Conservation (phyloP, 371 early-diverging fungal species). For the Mucor piriformis region DNA sequence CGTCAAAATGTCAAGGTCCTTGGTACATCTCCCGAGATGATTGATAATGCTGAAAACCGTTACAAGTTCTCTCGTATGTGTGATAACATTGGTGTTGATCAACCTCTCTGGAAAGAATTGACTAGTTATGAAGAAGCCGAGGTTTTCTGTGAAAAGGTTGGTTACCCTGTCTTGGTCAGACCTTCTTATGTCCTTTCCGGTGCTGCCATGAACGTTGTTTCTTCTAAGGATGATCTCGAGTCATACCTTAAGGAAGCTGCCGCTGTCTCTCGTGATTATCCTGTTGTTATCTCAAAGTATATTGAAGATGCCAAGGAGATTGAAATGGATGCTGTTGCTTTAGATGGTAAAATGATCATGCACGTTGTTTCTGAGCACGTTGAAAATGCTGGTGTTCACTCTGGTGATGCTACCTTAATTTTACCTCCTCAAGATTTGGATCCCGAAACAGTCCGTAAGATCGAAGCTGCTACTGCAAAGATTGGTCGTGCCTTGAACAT, state of each 20-base stretch:
- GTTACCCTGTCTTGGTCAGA: conserved; percentile 92
- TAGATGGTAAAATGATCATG: conserved; percentile 84
- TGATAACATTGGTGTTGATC: conserved; percentile 93
- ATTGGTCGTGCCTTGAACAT: conserved; percentile 90
- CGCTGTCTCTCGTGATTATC: conserved; percentile 86
- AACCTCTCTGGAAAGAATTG: conserved; percentile 93
- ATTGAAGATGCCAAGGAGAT: conserved; percentile 95
- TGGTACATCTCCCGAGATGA: conserved; percentile 94
- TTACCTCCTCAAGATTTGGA: conserved; percentile 92
- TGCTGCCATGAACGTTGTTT: conserved; percentile 95
- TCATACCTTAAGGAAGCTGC: conserved; percentile 83
- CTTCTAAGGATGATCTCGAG: conserved; percentile 75
- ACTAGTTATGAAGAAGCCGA: conserved; percentile 83
- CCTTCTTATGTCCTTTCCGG: conserved; percentile 96
- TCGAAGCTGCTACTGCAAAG: conserved; percentile 83
- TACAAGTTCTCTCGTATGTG: conserved; percentile 94
- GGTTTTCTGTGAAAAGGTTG: conserved; percentile 81
- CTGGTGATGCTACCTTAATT: conserved; percentile 95
- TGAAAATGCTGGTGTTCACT: conserved; percentile 97
- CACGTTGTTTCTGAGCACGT: conserved; percentile 94
- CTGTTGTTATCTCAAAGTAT: conserved; percentile 95
- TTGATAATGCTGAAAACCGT: conserved; percentile 93
- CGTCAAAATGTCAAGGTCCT: conserved; percentile 85
- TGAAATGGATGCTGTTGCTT: conserved; percentile 94
- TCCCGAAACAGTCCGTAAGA: conserved; percentile 84